Evolutionary conservation across 2,329 filamentous ascomycete genomes (phyloP).

Genomic region (Alternaria brassicae): DNA sequence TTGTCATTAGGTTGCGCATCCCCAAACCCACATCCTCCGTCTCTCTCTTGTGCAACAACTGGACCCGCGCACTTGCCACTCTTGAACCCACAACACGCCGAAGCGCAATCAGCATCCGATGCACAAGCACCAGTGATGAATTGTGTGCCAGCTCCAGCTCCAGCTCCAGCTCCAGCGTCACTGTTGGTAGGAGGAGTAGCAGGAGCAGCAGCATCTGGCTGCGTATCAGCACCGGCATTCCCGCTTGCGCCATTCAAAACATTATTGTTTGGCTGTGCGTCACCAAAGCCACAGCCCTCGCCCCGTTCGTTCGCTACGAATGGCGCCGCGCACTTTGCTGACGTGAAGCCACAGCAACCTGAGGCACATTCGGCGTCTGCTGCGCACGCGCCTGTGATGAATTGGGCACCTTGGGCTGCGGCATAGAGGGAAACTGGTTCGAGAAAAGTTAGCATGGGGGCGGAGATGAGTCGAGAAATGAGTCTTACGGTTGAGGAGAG

Average conservation of each 20-base stretch:
- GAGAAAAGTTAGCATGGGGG: conserved; percentile 5
- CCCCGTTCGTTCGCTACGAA: conserved; percentile 46
- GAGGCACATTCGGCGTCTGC: conserved; percentile 39
- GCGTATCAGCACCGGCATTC: conserved; percentile 8
- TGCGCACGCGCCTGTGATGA: conserved; percentile 39
- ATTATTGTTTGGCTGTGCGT: conserved; percentile 44
- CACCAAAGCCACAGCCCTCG: conserved; percentile 48
- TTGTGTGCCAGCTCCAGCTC: conserved; percentile 35
- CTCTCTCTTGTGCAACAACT: conserved; percentile 44
- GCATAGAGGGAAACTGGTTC: conserved; percentile 35
- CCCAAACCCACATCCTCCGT: conserved; percentile 49
- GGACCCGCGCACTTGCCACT: conserved; percentile 42
- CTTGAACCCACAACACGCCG: conserved; percentile 48
- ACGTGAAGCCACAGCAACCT: conserved; percentile 38
- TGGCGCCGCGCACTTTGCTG: conserved; percentile 44
- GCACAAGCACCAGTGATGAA: conserved; percentile 52
- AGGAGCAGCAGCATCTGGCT: neutral
- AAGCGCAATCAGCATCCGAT: conserved; percentile 50
- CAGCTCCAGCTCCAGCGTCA: neutral
- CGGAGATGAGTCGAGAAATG: neutral
- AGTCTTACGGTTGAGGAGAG: conserved; percentile 34
- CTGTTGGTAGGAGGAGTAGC: neutral
- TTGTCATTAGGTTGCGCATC: conserved; percentile 44
- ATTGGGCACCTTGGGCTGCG: conserved; percentile 38
- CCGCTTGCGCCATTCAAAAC: conserved; percentile 28